Evolutionary conservation across 805 yeast species (phyloP).

Genomic region (Hermanozyma aechmeae): DNA sequence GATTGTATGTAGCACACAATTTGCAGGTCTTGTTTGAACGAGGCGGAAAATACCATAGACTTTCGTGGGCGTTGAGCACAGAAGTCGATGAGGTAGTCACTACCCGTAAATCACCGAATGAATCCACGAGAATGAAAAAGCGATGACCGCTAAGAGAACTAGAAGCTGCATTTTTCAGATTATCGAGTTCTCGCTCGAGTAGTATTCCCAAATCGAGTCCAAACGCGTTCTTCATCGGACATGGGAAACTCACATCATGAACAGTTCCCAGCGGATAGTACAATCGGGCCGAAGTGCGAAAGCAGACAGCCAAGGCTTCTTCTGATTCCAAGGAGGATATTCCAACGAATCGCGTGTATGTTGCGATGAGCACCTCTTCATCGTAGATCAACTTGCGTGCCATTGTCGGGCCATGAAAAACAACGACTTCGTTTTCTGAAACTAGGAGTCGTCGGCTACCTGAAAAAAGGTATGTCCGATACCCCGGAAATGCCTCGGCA

Average conservation of each 20-base stretch:
- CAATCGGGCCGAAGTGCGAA: slow-evolving; percentile 51
- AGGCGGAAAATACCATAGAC: slow-evolving; percentile 45
- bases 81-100: slow-evolving; percentile 65
- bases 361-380: slow-evolving; percentile 47
- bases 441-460: slow-evolving; percentile 26
- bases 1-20: slow-evolving; percentile 49
- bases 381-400: slow-evolving; percentile 42
- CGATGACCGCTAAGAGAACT: no score
- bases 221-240: slow-evolving; percentile 49
- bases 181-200: slow-evolving; percentile 50
- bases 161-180: no score
- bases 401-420: slow-evolving; percentile 40
- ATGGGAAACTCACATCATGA: slow-evolving; percentile 60
- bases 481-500: slow-evolving; percentile 12
- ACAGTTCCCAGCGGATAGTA: slow-evolving; percentile 54
- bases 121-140: slow-evolving; percentile 66
- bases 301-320: slow-evolving; percentile 49
- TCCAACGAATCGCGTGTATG: slow-evolving; percentile 43
- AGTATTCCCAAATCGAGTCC: slow-evolving; percentile 63
- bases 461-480: slow-evolving; percentile 1
- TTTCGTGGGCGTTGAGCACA: slow-evolving; percentile 50
- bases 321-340: slow-evolving; percentile 5
- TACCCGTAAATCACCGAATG: slow-evolving; percentile 63
- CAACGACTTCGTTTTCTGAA: slow-evolving; percentile 30
- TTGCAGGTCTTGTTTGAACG: slow-evolving; percentile 22